A percentile compares a stretch with the other conserved stretches of the same genome.
Conservation (phyloP, 495 filamentous ascomycete genomes). For the Neurospora sp. region DNA sequence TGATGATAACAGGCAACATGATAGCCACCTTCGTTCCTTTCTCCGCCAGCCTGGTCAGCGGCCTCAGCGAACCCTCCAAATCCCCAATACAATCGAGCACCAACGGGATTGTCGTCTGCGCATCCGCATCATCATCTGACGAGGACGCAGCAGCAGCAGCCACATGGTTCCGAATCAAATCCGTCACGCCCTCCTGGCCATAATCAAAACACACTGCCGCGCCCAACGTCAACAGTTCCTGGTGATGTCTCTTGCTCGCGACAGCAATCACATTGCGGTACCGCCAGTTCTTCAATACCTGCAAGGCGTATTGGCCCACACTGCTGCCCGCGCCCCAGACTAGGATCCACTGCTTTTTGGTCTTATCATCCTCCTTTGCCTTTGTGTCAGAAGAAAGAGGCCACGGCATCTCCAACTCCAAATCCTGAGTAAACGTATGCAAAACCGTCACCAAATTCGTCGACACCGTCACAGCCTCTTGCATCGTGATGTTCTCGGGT, state of each 20-base stretch:
- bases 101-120: conserved; percentile 21
- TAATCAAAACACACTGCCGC: conserved; percentile 41
- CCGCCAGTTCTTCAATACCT: conserved; percentile 40
- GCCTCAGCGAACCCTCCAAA: conserved; percentile 26
- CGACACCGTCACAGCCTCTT: conserved; percentile 39
- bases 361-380: not conserved
- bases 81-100: conserved; percentile 48
- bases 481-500: conserved; percentile 23
- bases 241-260: conserved; percentile 34
- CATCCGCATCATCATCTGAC: not conserved
- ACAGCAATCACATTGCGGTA: conserved; percentile 39
- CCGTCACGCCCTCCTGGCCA: conserved; percentile 21
- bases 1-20: conserved; percentile 42
- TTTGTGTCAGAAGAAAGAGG: conserved; percentile 1
- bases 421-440: conserved; percentile 32
- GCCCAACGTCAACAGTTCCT: conserved; percentile 27
- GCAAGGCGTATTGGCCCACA: conserved; percentile 39
- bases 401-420: conserved; percentile 35
- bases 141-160: not conserved
- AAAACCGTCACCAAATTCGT: conserved; percentile 45
- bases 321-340: conserved; percentile 46
- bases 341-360: conserved; percentile 25
- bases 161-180: conserved; percentile 21
- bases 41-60: conserved; percentile 33
- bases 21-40: conserved; percentile 37